Conservation (phyloP, 1,284 basidiomycete species). For the Moniliophthora roreri region DNA sequence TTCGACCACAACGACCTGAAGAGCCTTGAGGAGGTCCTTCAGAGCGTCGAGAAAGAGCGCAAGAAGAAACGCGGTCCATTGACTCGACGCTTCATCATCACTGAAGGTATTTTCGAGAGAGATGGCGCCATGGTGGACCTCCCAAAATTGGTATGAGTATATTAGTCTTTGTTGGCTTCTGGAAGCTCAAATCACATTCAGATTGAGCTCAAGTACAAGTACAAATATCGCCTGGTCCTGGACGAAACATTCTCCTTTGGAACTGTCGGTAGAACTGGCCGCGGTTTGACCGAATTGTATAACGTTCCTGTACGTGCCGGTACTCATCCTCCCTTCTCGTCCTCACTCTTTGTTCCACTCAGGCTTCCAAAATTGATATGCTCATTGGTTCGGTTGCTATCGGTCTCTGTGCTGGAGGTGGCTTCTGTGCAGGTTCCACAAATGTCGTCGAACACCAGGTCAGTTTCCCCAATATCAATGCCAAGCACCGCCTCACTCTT, state of each 20-base stretch:
- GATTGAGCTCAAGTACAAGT: constrained; percentile 93
- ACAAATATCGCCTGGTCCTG: constrained; percentile 94
- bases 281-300: constrained; percentile 92
- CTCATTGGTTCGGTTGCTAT: constrained; percentile 86
- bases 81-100: constrained; percentile 93
- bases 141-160: constrained; percentile 77
- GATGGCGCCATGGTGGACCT: constrained; percentile 92
- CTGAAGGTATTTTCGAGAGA: constrained; percentile 96
- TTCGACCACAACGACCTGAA: constrained; percentile 95
- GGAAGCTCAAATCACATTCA: constrained; percentile 28
- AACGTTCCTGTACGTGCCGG: constrained; percentile 74
- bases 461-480: constrained; percentile 12
- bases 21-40: constrained; percentile 86
- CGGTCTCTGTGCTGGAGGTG: constrained; percentile 83
- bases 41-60: constrained; percentile 83
- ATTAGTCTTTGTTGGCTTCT: not conserved
- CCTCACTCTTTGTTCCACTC: too few relatives aligned
- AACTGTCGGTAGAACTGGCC: constrained; percentile 88
- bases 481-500: not conserved
- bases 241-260: constrained; percentile 96
- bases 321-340: not conserved
- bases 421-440: constrained; percentile 91
- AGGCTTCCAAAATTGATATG: constrained; percentile 80
- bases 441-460: constrained; percentile 90
- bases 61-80: constrained; percentile 82